Evolutionary conservation across 2,329 filamentous ascomycete species (phyloP).

Genomic region (Apiospora pterosperma): DNA sequence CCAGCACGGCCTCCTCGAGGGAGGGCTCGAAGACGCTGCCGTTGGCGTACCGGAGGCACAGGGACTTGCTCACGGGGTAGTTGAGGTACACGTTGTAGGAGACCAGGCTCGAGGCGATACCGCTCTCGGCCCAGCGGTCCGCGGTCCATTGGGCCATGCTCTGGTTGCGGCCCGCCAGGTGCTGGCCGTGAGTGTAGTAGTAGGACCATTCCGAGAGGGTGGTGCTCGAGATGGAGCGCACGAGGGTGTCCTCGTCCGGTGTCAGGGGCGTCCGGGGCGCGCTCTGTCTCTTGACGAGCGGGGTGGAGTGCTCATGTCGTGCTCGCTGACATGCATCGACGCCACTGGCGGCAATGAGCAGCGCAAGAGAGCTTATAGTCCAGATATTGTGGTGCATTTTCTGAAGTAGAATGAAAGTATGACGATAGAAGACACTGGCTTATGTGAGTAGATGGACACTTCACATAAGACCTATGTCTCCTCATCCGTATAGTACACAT

Average conservation of each 20-base stretch:
- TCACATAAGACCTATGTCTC: too few species aligned
- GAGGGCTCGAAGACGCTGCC: constrained; percentile 55
- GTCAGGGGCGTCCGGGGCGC: constrained; percentile 17
- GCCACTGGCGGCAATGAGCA: neutral
- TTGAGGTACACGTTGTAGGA: constrained; percentile 28
- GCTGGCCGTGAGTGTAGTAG: constrained; percentile 29
- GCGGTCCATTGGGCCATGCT: constrained; percentile 30
- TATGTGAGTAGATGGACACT: neutral
- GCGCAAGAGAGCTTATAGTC: neutral
- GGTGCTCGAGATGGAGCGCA: constrained; percentile 24
- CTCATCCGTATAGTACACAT: neutral
- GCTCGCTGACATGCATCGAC: constrained; percentile 6
- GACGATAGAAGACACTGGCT: neutral
- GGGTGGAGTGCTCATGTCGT: neutral
- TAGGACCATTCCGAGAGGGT: constrained; percentile 28
- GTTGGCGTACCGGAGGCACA: constrained; percentile 35
- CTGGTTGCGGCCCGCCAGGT: constrained; percentile 26
- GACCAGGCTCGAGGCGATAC: constrained; percentile 24
- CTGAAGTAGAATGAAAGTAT: neutral
- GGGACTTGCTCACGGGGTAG: constrained; percentile 55
- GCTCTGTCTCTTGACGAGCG: constrained; percentile 15
- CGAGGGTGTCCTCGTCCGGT: constrained; percentile 21
- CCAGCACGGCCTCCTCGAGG: constrained; percentile 68
- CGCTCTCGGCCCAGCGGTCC: constrained; percentile 23
- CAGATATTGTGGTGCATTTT: neutral